These are phyloP conservation scores for Thalassia testudinum DNA, from an alignment of 116 monocot genomes.

Conservation along the genomic window DNA sequence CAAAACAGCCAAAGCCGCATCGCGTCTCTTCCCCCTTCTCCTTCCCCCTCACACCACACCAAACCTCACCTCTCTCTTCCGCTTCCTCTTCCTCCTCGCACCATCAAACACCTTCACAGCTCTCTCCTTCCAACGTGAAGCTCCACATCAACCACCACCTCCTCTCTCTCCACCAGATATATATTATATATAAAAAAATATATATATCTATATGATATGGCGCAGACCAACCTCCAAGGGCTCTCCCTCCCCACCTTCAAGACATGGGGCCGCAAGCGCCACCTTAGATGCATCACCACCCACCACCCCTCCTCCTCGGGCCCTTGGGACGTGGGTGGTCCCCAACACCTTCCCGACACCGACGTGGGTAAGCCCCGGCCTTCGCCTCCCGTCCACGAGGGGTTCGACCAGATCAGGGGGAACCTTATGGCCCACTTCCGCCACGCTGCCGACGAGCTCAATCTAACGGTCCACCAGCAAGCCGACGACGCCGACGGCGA, in stretches of 20 bases:
- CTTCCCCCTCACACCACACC: no score
- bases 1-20: no score
- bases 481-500: neutral
- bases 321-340: neutral
- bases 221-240: slow-evolving; percentile 4
- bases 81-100: neutral
- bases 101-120: neutral
- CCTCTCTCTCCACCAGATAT: neutral
- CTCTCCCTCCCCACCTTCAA: slow-evolving; percentile 6
- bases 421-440: slow-evolving; percentile 24
- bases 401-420: slow-evolving; percentile 10
- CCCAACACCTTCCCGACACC: no score
- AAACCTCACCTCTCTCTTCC: no score
- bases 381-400: neutral
- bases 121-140: neutral
- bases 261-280: slow-evolving; percentile 5
- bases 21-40: no score
- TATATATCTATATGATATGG: no score
- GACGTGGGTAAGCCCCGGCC: neutral
- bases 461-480: slow-evolving; percentile 1
- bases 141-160: neutral
- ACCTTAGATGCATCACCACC: slow-evolving; percentile 3
- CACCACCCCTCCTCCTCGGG: neutral
- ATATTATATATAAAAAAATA: no score
- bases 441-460: slow-evolving; percentile 17